Evolutionary conservation across 768 basidiomycete species (phyloP), one percentile per base, ranked within the genome.

Genomic region (Trametes punicea): DNA sequence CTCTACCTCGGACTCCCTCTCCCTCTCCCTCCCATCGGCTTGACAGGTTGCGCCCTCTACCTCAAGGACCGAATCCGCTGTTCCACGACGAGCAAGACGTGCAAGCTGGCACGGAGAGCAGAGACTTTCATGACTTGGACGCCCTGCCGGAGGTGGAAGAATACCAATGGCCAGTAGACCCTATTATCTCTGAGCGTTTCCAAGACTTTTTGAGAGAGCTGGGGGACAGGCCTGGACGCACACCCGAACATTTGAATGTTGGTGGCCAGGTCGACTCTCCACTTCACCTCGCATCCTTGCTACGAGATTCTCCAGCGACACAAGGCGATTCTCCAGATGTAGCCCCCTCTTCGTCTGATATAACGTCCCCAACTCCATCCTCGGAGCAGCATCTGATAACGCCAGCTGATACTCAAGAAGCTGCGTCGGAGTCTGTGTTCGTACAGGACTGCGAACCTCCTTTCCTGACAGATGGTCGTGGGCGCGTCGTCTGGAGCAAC

Each of bases 391-490:
- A 1, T 18, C 10, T 9, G 10, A 26, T 6, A 4, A 4, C 38
- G 8, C 30, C 38, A 16, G 9, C 16, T 1, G 20, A 5, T 29
- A 20, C 16, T n/a, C 27, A 11, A 13, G 8, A 29, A 15, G 10
- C 26, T 11, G 30, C n/a, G 9, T 10, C 21, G 3, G 31, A 33
- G 9, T 29, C 40, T 16, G 18, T 44, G 2, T 23, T 36, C 34
- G 42, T 62, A 11, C 61, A 64, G 30, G 62, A 67, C 31, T 18
- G 40, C 23, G 56, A 61, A 47, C 70, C 70, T 21, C 70, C 70
- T 4, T 70, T 71, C 61, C 59, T 65, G 59, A 71, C 70, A 2
- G 71, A 72, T 51, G 71, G 70, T 2, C 69, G 69, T n/a, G 70
- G 71, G 16, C 64, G 69, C 16, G 71, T 72, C 29, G 71, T 72